These are phyloP conservation scores for Metahyphopichia silvanorum DNA, from an alignment of 805 yeast species.

Conservation along the genomic window DNA sequence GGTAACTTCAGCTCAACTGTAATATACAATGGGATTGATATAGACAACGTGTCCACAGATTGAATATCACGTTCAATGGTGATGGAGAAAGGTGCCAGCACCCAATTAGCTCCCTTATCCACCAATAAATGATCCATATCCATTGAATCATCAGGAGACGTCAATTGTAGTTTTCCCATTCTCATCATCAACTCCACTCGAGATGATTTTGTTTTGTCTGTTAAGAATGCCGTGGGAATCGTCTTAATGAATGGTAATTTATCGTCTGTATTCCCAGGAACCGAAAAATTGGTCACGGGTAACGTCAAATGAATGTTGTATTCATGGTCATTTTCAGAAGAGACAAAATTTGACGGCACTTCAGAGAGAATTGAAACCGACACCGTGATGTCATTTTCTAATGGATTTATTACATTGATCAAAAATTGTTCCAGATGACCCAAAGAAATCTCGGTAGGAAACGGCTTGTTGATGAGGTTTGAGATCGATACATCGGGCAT, in stretches of 20 bases:
- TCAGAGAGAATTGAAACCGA: conserved; percentile 20
- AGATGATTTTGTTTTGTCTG: conserved; percentile 23
- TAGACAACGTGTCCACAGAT: not conserved
- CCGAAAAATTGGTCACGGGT: conserved; percentile 20
- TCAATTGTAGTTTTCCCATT: conserved; percentile 8
- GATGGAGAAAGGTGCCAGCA: conserved; percentile 26
- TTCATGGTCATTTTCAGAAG: conserved; percentile 1
- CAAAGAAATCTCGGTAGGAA: conserved; percentile 6
- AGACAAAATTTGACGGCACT: conserved; percentile 12
- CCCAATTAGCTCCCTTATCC: conserved; percentile 32
- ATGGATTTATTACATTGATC: conserved; percentile 31
- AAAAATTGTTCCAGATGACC: conserved; percentile 16
- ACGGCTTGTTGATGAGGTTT: conserved; percentile 7
- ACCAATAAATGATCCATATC: conserved; percentile 15
- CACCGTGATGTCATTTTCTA: conserved; percentile 15
- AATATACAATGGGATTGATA: conserved; percentile 23
- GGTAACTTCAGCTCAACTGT: conserved; percentile 24
- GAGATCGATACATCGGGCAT: conserved; percentile 26
- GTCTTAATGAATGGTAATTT: conserved; percentile 20
- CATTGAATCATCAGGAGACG: conserved; percentile 7
- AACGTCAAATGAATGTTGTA: conserved; percentile 13
- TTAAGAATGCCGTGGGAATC: conserved; percentile 33
- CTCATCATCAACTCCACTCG: conserved; percentile 30
- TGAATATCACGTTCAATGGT: conserved; percentile 5
- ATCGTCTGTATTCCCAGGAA: conserved; percentile 15